A percentile compares a stretch with the other conserved stretches of the same genome.
These are phyloP conservation scores for Fusarium sp. DNA, from an alignment of 2,329 filamentous ascomycete genomes.

Conservation along the genomic window DNA sequence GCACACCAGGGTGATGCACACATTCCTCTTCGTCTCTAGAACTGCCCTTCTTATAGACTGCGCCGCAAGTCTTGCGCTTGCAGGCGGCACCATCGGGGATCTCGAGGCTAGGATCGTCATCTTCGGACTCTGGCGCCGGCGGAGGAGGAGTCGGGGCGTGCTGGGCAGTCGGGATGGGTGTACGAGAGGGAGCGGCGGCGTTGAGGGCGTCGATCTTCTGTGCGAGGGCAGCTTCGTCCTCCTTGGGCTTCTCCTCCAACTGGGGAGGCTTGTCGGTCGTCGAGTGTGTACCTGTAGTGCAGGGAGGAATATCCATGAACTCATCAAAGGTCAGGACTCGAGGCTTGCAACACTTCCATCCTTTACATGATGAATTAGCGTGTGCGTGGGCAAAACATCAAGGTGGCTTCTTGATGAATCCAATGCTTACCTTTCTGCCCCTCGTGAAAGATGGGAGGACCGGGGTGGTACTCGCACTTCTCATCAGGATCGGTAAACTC, in stretches of 20 bases:
- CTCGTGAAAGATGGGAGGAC: slow-evolving; percentile 95
- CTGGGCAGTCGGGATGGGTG: slow-evolving; percentile 56
- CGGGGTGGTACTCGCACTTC: slow-evolving; percentile 91
- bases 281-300: slow-evolving; percentile 92
- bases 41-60: slow-evolving; percentile 70
- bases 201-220: slow-evolving; percentile 67
- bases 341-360: slow-evolving; percentile 99
- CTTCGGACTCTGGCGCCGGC: slow-evolving; percentile 81
- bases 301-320: slow-evolving; percentile 92
- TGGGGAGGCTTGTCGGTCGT: slow-evolving; percentile 79
- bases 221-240: slow-evolving; percentile 55
- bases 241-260: slow-evolving; percentile 67
- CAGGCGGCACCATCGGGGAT: slow-evolving; percentile 82
- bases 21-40: slow-evolving; percentile 80
- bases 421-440: slow-evolving; percentile 87
- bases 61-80: slow-evolving; percentile 80
- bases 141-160: slow-evolving; percentile 65
- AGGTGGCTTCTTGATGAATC: not conserved
- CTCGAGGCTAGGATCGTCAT: slow-evolving; percentile 81
- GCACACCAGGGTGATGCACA: slow-evolving; percentile 87
- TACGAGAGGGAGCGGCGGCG: slow-evolving; percentile 56
- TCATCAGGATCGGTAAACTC: slow-evolving; percentile 84
- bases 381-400: not conserved
- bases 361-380: slow-evolving; percentile 58
- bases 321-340: slow-evolving; percentile 98